Base-by-base conservation (phyloP, 306 rosid species). In the Alnus rubra region DNA sequence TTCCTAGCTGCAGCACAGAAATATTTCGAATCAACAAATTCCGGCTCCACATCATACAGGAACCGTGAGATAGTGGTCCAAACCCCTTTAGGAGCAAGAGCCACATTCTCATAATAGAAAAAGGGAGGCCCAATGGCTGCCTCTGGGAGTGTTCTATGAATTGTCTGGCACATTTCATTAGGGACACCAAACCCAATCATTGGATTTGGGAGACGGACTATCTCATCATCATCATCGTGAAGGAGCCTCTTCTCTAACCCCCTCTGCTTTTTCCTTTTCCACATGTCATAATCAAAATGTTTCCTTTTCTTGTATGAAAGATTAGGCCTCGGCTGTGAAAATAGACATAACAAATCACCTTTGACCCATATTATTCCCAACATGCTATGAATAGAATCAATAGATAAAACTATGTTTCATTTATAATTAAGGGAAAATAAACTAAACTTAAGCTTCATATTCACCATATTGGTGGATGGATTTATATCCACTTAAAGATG, bases 21-120 rank as follows among this genome's bases (percentile, higher is more conserved):
- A 63, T 73, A 88, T 73, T 96, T 93, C 0, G 99, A 96, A 70
- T 96, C 99, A 6, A 96, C 99, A 83, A 93, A 96, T 60, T 96
- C 99, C 0, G 99, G 99, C 45, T 90, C 88, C 3, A 96, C 88
- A 4, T 93, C 98, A 71, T 89, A 91, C 23, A 96, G 75, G 79
- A 90, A 93, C 16, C 98, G 85, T 0, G 98, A 93, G 49, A 96
- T 96, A 0, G 94, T 96, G 81, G 71, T 89, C 99, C 99, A 96
- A 19, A 93, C 98, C 18, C 99, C 98, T 81, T 90, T 96, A 0
- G 99, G 99, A 56, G 99, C 94, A 30, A 93, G 87, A 2, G 99
- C 99, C 47, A 96, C 99, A 7, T 96, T 96, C 85, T 96, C 99
- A n/a, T 91, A 96, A 49, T 96, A 96, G 74, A 96, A 96, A 78